These are phyloP conservation scores for Spathaspora sp. DNA, from an alignment of 1,139 yeast genomes.

Conservation along the genomic window DNA sequence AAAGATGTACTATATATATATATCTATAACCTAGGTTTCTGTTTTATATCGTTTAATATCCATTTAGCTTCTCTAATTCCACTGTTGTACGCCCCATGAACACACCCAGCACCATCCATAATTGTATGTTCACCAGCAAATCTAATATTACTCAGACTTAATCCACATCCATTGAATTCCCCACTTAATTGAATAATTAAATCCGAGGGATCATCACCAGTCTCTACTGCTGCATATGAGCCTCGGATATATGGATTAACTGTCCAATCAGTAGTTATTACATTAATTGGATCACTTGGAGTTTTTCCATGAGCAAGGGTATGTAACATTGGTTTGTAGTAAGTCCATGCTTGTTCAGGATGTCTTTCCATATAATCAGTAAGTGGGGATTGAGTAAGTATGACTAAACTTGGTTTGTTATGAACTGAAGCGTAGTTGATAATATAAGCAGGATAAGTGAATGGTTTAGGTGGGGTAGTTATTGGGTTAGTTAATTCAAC, in stretches of 20 bases:
- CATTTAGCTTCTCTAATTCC: conserved; percentile 69
- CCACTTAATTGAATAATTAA: conserved; percentile 53
- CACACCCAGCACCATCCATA: conserved; percentile 80
- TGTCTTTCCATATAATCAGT: conserved; percentile 50
- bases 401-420: conserved; percentile 41
- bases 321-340: conserved; percentile 36
- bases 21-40: neutral
- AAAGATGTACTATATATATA: conserved; percentile 3
- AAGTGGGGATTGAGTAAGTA: conserved; percentile 68
- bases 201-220: conserved; percentile 68
- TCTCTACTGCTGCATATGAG: conserved; percentile 67
- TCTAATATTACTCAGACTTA: conserved; percentile 44
- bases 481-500: conserved; percentile 17
- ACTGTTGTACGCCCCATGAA: conserved; percentile 73
- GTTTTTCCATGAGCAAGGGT: conserved; percentile 19
- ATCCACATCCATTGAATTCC: conserved; percentile 50
- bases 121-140: conserved; percentile 88
- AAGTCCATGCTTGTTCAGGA: conserved; percentile 40
- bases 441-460: conserved; percentile 29
- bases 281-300: conserved; percentile 49
- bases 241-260: conserved; percentile 67
- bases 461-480: conserved; percentile 24
- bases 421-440: conserved; percentile 32
- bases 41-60: conserved; percentile 27
- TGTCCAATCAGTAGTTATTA: conserved; percentile 68